Base-by-base conservation (phyloP, 805 yeast genomes). In the Candida khao-thaluensis region DNA sequence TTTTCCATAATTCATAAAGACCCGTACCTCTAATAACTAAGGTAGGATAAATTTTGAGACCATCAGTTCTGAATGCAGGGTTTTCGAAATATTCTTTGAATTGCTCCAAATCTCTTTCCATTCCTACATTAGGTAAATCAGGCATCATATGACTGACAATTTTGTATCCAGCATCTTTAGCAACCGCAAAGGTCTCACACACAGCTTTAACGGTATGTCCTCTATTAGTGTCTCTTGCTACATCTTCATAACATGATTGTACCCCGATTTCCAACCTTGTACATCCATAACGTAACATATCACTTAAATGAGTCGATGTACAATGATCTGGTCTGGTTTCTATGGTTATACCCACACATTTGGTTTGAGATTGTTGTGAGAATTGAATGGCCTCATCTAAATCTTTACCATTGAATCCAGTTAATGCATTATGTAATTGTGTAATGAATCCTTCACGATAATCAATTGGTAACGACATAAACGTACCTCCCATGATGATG, bases 111-210 rank as follows among this genome's bases (percentile, higher is more conserved):
- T 93, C 99, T 60, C 99, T 78, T 65, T 93, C 99, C 95, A 91
- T 87, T 14, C 98, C 99, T 43, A 93, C 97, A 56, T 93, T 93
- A 12, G 99, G 99, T 53, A 93, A 72, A 70, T 93, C 99, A 11
- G 99, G 99, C 99, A 93, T 93, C 99, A 93, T 93, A 66, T 93
- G 99, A 49, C 95, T 82, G 17, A 93, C 99, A 38, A 93, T 95
- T 60, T 93, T 93, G 64, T 90, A 93, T 10, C 99, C 99, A 1
- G 99, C 91, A 63, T 93, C 99, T 59, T 93, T 93, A n/a, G 98
- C 95, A 32, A 85, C 79, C 1, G 87, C 86, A 69, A 93, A 93
- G 0, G 98, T 93, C 57, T 91, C 95, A 63, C 96, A 86, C 7
- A 93, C 99, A 2, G 98, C 81, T 59, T 82, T 84, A 16, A 93